Evolutionary conservation across 345 rosid genomes (phyloP), one percentile per base, ranked within the genome.

Genomic region (Schrenkiella parvula): DNA sequence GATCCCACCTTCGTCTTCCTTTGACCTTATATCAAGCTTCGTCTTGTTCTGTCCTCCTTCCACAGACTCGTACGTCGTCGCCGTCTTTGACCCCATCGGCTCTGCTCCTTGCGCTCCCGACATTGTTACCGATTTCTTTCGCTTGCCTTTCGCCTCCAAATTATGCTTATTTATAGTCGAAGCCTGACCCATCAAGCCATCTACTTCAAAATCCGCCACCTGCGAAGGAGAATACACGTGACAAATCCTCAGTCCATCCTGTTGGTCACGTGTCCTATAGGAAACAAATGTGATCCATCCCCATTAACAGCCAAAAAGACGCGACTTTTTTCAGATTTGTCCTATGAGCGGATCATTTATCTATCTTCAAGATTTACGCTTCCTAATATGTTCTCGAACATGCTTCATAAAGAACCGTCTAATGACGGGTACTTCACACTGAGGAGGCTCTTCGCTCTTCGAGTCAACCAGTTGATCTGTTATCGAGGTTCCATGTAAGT

Each of bases 101-200:
- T 85, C 80, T 58, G 89, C 89, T 64, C 88, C 89, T 69, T 87
- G 92, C 23, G 83, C 86, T 58, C 86, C 92, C 10, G 86, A 87
- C 88, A 85, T 87, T 18, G 4, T 32, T 28, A 22, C 38, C 7
- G 2, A 23, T 23, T 23, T 3, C 25, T 3, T 23, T 23, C 25
- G 25, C 2, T 23, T 23, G 25, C 1, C 25, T 23, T 23, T 23
- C 3, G 25, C 25, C 25, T 23, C 25, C 3, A 23, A 23, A 23
- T 23, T 23, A 23, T 23, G 25, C 25, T 23, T 23, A 23, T 23
- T 23, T 23, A 23, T 23, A 23, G 2, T 23, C 25, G 25, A 23
- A 23, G 25, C 25, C 25, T 23, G 25, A 23, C 25, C 25, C 25
- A 23, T 23, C 25, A 23, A 23, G 25, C 25, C 25, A 23, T 23